phyloP scores from a whole-genome alignment of 1,139 yeast genomes.

The Magnusiomyces fungicola region DNA sequence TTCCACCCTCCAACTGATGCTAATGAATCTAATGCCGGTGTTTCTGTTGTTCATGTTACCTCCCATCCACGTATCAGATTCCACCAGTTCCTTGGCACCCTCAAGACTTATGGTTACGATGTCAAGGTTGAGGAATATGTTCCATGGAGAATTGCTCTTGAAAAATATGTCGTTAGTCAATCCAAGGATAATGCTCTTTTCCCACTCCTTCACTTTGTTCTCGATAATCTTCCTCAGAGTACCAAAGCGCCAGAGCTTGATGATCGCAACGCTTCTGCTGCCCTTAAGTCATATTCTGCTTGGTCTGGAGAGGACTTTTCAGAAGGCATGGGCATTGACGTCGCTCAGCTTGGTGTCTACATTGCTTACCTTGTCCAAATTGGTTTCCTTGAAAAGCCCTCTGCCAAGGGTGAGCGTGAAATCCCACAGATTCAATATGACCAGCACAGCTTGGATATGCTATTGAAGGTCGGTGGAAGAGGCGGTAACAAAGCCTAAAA shows the following conservation, averaged over 20 bases:
- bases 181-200: conserved; percentile 77
- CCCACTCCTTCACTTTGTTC: conserved; percentile 88
- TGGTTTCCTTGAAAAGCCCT: conserved; percentile 68
- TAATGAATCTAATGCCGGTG: conserved; percentile 31
- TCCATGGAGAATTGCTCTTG: conserved; percentile 71
- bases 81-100: conserved; percentile 61
- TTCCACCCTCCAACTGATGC: conserved; percentile 55
- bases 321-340: conserved; percentile 65
- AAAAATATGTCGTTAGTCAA: conserved; percentile 63
- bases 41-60: conserved; percentile 89
- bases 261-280: conserved; percentile 64
- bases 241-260: conserved; percentile 95
- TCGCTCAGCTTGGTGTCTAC: conserved; percentile 62
- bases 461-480: conserved; percentile 84
- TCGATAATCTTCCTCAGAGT: conserved; percentile 82
- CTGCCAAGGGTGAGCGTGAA: conserved; percentile 34
- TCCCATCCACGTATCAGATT: conserved; percentile 88
- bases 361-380: conserved; percentile 69
- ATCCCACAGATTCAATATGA: conserved; percentile 56
- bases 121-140: conserved; percentile 59
- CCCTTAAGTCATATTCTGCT: conserved; percentile 52
- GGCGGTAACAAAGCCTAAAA: conserved; percentile 24
- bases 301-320: conserved; percentile 63
- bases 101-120: conserved; percentile 64
- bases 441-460: conserved; percentile 54